Evolutionary conservation across 1,139 yeast genomes (phyloP), one percentile per base, ranked within the genome.

Genomic region (Candida tropicalis): DNA sequence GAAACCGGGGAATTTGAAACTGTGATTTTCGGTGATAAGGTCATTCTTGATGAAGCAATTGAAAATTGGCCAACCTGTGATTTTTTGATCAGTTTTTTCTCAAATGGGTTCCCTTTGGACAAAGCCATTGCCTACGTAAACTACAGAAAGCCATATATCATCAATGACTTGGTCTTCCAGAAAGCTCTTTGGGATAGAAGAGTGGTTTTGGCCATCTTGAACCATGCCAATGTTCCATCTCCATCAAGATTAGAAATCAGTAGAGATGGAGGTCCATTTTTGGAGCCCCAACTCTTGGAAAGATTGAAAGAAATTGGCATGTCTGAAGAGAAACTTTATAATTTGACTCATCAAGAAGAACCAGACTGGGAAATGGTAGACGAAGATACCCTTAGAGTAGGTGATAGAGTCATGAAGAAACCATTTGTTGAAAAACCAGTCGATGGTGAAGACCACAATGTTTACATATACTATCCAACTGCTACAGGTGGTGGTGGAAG

Each of bases 21-120:
- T 0, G 87, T 95, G 23, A 90, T 93, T 45, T 95, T 95, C 69
- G 99, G 99, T 45, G 99, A 95, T 64, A 95, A 95, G 66, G 98
- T 91, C 16, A 93, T 95, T 40, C 70, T 95, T 44, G 99, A 95
- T 65, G 99, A 95, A 67, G 57, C 84, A 20, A 81, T 93, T 48
- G 98, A 93, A 65, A 89, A 90, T 61, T 93, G 99, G 99, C 99
- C 99, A 25, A 89, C 97, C 33, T 95, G 99, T 69, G 99, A 95
- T 60, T 93, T 89, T 58, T 74, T 95, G 51, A 88, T 93, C 49
- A 84, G 95, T 55, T 93, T 93, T 65, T 93, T 93, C 62, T 87
- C 96, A n/a, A 81, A 82, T 28, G 99, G 99, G 0, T 95, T 95
- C 66, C 99, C 99, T 0, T 71, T 95, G 35, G 96, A 93, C 57